Conservation (phyloP, 805 yeast genomes). For the Myxozyma nipponensis region DNA sequence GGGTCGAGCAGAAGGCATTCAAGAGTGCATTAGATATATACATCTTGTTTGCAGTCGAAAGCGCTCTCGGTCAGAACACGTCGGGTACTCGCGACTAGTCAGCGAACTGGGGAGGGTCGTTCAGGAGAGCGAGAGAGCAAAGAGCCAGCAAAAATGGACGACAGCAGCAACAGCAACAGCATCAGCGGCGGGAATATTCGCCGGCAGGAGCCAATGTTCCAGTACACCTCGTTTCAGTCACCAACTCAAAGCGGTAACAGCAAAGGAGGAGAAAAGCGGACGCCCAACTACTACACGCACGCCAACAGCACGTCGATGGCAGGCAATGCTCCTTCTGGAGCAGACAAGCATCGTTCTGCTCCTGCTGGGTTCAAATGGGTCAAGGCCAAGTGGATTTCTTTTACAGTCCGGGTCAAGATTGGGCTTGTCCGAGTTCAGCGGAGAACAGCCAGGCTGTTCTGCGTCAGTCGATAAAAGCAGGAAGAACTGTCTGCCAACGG, state of each 20-base stretch:
- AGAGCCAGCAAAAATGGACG: too few relatives aligned
- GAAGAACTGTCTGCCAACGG: too few relatives aligned
- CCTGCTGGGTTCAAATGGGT: slow-evolving; percentile 4
- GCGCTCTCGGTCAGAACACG: too few relatives aligned
- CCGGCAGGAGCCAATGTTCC: neutral
- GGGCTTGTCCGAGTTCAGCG: slow-evolving; percentile 15
- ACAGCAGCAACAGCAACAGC: too few relatives aligned
- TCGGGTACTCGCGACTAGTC: too few relatives aligned
- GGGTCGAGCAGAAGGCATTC: too few relatives aligned
- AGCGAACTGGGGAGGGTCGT: too few relatives aligned
- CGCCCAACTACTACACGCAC: neutral
- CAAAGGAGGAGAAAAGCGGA: neutral
- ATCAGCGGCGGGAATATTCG: too few relatives aligned
- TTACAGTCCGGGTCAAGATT: slow-evolving; percentile 16
- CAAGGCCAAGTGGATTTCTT: slow-evolving; percentile 13
- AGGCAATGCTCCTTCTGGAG: neutral
- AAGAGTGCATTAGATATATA: too few relatives aligned
- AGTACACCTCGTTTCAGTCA: neutral
- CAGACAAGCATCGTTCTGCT: neutral
- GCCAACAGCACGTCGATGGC: neutral
- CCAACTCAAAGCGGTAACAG: neutral
- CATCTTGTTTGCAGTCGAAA: too few relatives aligned
- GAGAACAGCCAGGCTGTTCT: slow-evolving; percentile 2
- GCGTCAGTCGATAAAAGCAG: neutral
- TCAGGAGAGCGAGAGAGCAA: too few relatives aligned